phyloP scores from a whole-genome alignment of 2,329 filamentous ascomycete genomes.

The Ilyonectria sp. region DNA sequence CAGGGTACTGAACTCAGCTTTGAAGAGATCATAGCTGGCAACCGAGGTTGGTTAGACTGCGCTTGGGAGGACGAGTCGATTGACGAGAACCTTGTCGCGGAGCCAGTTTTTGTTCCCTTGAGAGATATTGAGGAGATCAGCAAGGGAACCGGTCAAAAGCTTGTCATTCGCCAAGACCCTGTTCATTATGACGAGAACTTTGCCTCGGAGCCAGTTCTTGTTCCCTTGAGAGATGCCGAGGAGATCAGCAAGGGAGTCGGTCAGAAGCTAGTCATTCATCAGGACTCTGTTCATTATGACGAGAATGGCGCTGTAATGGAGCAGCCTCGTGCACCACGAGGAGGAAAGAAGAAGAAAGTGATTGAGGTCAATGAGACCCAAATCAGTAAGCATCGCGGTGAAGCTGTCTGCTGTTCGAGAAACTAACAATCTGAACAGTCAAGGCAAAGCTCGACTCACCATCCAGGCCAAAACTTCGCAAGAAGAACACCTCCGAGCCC shows the following conservation, averaged over 20 bases:
- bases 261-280: conserved; percentile 46
- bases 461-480: conserved; percentile 85
- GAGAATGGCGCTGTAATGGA: conserved; percentile 71
- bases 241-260: conserved; percentile 48
- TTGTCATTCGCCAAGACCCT: conserved; percentile 46
- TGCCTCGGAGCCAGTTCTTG: conserved; percentile 44
- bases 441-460: conserved; percentile 95
- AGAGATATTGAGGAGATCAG: conserved; percentile 53
- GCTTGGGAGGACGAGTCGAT: conserved; percentile 67
- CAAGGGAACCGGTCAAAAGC: conserved; percentile 44
- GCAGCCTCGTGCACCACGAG: conserved; percentile 61
- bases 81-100: conserved; percentile 53
- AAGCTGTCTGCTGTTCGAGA: not conserved
- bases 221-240: conserved; percentile 49
- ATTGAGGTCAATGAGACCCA: conserved; percentile 93
- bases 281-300: conserved; percentile 62
- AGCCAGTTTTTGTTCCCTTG: conserved; percentile 45
- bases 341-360: conserved; percentile 79
- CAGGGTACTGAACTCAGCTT: conserved; percentile 86
- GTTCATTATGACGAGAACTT: conserved; percentile 71
- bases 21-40: conserved; percentile 88
- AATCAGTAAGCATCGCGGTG: conserved; percentile 76
- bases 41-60: conserved; percentile 77
- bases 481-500: conserved; percentile 83
- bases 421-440: conserved; percentile 69